Evolutionary conservation across 2,329 filamentous ascomycete genomes (phyloP).

Genomic region (Diplocarpon rosae): DNA sequence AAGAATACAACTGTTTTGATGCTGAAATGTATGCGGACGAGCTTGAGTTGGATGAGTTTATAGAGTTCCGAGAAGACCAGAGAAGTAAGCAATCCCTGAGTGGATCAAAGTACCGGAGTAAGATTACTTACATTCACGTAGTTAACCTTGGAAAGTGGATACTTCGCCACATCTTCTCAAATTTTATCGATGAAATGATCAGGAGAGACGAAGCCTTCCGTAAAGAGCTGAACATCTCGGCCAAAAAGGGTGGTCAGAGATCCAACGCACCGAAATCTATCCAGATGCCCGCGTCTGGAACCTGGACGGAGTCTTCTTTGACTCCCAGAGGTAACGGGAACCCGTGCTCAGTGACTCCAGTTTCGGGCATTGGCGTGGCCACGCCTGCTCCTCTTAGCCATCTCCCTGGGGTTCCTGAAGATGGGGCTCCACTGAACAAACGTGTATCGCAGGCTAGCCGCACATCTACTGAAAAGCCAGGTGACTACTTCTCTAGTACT

Average conservation of each 20-base stretch:
- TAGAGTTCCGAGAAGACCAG: conserved; percentile 85
- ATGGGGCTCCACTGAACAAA: conserved; percentile 41
- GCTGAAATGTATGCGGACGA: conserved; percentile 96
- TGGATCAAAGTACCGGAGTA: neutral
- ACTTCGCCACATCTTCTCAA: conserved; percentile 80
- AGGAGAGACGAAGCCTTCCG: conserved; percentile 66
- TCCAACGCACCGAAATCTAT: conserved; percentile 51
- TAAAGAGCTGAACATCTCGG: conserved; percentile 51
- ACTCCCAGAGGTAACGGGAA: conserved; percentile 56
- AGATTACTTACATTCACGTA: conserved; percentile 30
- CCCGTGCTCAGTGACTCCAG: conserved; percentile 58
- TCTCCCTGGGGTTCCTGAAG: conserved; percentile 39
- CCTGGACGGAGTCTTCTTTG: conserved; percentile 33
- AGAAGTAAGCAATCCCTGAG: conserved; percentile 50
- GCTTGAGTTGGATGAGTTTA: conserved; percentile 57
- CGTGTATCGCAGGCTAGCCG: conserved; percentile 44
- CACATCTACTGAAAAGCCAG: conserved; percentile 47
- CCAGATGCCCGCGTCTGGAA: conserved; percentile 36
- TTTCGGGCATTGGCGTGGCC: conserved; percentile 66
- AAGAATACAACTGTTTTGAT: conserved; percentile 94
- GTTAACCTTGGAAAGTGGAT: conserved; percentile 98
- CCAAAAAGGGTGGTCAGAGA: conserved; percentile 47
- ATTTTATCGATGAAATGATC: conserved; percentile 83
- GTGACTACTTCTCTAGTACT: conserved; percentile 68
- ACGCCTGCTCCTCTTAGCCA: conserved; percentile 42